phyloP scores from a whole-genome alignment of 2,329 filamentous ascomycete genomes.

The Westerdykella aurantiaca region DNA sequence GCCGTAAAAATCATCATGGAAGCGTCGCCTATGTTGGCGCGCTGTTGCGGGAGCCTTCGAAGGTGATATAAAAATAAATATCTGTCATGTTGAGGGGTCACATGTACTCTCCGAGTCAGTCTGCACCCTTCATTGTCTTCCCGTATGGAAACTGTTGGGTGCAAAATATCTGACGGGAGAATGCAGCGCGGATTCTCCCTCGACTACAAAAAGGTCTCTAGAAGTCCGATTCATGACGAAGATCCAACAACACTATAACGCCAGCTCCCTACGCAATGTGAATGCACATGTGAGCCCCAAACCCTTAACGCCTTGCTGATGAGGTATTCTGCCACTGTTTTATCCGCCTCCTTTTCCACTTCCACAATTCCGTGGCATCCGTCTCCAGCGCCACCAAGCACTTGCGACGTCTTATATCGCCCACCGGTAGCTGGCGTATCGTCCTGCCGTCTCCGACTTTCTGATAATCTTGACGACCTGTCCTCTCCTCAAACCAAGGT shows the following conservation, averaged over 20 bases:
- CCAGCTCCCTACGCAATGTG: not conserved
- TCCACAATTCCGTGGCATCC: not conserved
- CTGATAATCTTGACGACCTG: conserved; percentile 99
- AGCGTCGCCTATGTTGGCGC: too few species aligned
- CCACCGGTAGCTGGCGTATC: conserved; percentile 92
- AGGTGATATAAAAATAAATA: too few species aligned
- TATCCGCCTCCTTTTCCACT: not conserved
- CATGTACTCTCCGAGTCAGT: too few species aligned
- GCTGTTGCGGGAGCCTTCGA: too few species aligned
- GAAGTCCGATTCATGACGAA: not conserved
- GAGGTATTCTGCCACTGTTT: not conserved
- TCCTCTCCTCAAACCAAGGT: conserved; percentile 80
- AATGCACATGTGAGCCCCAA: not conserved
- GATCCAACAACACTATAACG: not conserved
- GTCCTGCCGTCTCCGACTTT: conserved; percentile 87
- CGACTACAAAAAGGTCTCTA: too few species aligned
- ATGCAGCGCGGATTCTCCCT: too few species aligned
- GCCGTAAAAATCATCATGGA: too few species aligned
- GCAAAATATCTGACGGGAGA: too few species aligned
- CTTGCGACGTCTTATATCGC: conserved; percentile 35
- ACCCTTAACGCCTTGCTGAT: not conserved
- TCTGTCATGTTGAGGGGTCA: too few species aligned
- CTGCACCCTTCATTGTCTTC: too few species aligned
- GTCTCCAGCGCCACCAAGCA: not conserved
- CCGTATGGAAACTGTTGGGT: too few species aligned